These are phyloP conservation scores for Eremothecium gossypii DNA, from an alignment of 1,139 yeast genomes.

Conservation along the genomic window DNA sequence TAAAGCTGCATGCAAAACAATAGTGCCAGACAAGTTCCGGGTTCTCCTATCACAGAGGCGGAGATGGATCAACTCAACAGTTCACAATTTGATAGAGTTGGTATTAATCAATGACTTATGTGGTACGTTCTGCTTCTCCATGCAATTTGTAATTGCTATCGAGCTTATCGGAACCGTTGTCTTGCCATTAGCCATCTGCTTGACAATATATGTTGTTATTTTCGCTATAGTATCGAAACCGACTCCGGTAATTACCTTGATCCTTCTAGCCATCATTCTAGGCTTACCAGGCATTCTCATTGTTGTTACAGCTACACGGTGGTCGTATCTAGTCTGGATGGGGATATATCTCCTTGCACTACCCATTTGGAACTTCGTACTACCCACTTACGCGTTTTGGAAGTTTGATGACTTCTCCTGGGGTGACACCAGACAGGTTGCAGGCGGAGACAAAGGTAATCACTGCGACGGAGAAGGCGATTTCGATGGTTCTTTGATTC, in stretches of 20 bases:
- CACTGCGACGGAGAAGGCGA: conserved; percentile 70
- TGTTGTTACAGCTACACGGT: conserved; percentile 77
- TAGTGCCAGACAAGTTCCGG: conserved; percentile 75
- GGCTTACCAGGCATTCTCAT: conserved; percentile 87
- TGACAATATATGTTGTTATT: conserved; percentile 75
- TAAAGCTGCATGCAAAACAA: conserved; percentile 90
- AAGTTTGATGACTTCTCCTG: conserved; percentile 96
- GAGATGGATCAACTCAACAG: conserved; percentile 97
- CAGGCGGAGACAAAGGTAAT: conserved; percentile 52
- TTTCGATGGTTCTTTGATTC: conserved; percentile 79
- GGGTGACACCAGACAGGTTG: conserved; percentile 93
- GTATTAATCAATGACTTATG: conserved; percentile 83
- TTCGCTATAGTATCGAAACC: conserved; percentile 71
- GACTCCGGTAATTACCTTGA: conserved; percentile 72
- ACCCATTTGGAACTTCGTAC: conserved; percentile 90
- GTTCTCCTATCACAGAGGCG: conserved; percentile 90
- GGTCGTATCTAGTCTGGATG: conserved; percentile 76
- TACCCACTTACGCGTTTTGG: conserved; percentile 90
- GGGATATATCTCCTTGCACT: conserved; percentile 68
- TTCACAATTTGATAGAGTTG: conserved; percentile 88
- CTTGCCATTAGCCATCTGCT: conserved; percentile 83
- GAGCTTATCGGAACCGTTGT: conserved; percentile 88
- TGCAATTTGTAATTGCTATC: conserved; percentile 87
- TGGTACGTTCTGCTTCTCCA: conserved; percentile 94
- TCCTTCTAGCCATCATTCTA: conserved; percentile 69